A percentile compares a stretch with the other conserved stretches of the same genome.
Conservation (phyloP, 2,329 filamentous ascomycete genomes). For the Xylariaceae sp. region DNA sequence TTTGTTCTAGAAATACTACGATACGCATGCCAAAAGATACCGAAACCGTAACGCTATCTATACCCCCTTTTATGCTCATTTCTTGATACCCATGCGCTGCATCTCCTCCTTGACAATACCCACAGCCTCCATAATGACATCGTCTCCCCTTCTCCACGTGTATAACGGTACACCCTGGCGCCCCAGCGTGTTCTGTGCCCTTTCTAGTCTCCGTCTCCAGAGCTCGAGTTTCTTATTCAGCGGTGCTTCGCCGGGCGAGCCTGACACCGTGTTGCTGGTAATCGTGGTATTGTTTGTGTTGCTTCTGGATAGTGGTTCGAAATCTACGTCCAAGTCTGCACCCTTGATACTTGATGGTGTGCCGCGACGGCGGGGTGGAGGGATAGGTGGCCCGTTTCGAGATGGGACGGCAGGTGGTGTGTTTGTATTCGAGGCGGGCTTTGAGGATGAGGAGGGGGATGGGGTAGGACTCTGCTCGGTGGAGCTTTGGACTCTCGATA, state of each 20-base stretch:
- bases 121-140: slow-evolving; percentile 64
- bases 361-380: slow-evolving; percentile 44
- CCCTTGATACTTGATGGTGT: slow-evolving; percentile 35
- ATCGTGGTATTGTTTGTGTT: slow-evolving; percentile 14
- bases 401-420: slow-evolving; percentile 33
- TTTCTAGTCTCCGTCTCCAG: slow-evolving; percentile 65
- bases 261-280: slow-evolving; percentile 15
- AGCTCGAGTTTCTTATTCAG: slow-evolving; percentile 67
- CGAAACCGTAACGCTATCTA: no score
- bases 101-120: slow-evolving; percentile 53
- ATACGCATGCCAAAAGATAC: no score
- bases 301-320: slow-evolving; percentile 35
- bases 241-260: slow-evolving; percentile 15
- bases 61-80: no score
- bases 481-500: slow-evolving; percentile 39
- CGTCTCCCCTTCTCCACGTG: slow-evolving; percentile 69
- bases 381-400: slow-evolving; percentile 14
- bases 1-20: no score
- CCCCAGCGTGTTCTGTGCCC: slow-evolving; percentile 60
- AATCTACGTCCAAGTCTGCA: slow-evolving; percentile 38
- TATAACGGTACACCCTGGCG: slow-evolving; percentile 63
- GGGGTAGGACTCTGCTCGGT: slow-evolving; percentile 27
- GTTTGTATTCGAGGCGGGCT: slow-evolving; percentile 9
- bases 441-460: background rate
- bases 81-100: no score